Base-by-base conservation (phyloP, 1,284 basidiomycete species). In the Coniophora puteana region DNA sequence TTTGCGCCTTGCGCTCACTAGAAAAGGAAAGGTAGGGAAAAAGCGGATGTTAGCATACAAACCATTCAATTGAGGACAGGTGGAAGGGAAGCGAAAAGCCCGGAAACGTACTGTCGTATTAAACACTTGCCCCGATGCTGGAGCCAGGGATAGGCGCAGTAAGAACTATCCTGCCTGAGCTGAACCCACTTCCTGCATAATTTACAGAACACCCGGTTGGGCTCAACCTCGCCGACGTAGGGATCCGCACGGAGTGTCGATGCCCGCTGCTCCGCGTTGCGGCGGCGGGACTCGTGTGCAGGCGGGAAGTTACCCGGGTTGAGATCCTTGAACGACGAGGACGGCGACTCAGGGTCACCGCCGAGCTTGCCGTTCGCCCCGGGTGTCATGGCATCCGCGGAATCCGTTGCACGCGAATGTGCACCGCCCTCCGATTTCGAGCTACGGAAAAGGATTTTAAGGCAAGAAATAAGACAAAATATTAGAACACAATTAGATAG, bases 171-270 rank as follows among this genome's bases (percentile, higher is more conserved):
- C 55, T 86, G 83, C 35, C 84, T 61, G 21, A 87, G 67, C 56
- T 85, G 83, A 1, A 87, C 83, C 85, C 84, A 88, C 59, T 88
- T 87, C 51, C 74, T 69, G 55, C 85, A 88, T 2, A 86, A 59
- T 4, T 69, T 68, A 53, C 84, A 88, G 53, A 86, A 85, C 1
- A 87, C 83, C 18, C 82, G 69, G 53, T 83, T 84, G 0, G 83
- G 76, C 52, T 88, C 83, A 28, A 89, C 83, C 42, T 76, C 70
- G 24, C 70, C 71, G 37, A 86, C 72, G 11, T 83, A 66, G 0
- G 66, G 57, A 55, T 89, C 85, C 1, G 78, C 72, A 4, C 77
- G 69, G 23, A 88, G 68, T 2, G 74, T 76, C 8, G 80, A 80
- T 0, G 80, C 81, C 21, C 84, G 77, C 59, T 86, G 83, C 52